These are phyloP conservation scores for Gypsophila paniculata DNA, from an alignment of 179 eudicot genomes.

Conservation along the genomic window DNA sequence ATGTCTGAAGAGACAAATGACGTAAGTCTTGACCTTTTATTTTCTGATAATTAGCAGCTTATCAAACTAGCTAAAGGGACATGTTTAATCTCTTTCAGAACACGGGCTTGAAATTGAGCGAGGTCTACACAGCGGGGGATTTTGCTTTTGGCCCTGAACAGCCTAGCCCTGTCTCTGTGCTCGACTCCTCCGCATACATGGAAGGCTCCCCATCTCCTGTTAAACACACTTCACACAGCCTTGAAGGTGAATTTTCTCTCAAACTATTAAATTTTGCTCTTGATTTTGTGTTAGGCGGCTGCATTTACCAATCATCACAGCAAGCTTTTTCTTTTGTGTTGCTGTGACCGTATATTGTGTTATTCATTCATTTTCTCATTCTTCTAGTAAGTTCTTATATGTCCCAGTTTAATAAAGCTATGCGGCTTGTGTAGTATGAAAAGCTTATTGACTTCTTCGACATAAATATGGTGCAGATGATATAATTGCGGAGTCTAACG, in stretches of 20 bases:
- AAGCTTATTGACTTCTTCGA: background rate
- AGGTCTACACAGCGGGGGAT: conserved; percentile 40
- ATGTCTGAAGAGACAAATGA: conserved; percentile 33
- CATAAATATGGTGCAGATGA: conserved; percentile 32
- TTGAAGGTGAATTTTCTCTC: conserved; percentile 44
- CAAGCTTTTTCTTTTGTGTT: background rate
- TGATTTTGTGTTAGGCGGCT: background rate
- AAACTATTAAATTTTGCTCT: too few species aligned
- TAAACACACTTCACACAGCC: conserved; percentile 42
- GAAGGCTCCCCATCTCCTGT: conserved; percentile 69
- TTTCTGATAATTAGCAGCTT: background rate
- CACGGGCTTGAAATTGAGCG: conserved; percentile 35
- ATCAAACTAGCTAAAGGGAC: conserved; percentile 17
- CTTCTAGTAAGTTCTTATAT: background rate
- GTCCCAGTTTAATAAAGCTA: background rate
- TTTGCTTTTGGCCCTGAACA: conserved; percentile 47
- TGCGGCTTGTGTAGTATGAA: background rate
- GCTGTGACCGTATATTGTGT: background rate
- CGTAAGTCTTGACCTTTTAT: conserved; percentile 26
- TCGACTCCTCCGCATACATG: conserved; percentile 51
- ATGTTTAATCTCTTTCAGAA: conserved; percentile 41
- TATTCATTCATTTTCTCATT: background rate
- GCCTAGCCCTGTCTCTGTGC: conserved; percentile 93
- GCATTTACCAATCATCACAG: background rate
- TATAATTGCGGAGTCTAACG: conserved; percentile 31